Conservation (phyloP, 108 stramenopile genomes). For the Skeletonema tropicum region DNA sequence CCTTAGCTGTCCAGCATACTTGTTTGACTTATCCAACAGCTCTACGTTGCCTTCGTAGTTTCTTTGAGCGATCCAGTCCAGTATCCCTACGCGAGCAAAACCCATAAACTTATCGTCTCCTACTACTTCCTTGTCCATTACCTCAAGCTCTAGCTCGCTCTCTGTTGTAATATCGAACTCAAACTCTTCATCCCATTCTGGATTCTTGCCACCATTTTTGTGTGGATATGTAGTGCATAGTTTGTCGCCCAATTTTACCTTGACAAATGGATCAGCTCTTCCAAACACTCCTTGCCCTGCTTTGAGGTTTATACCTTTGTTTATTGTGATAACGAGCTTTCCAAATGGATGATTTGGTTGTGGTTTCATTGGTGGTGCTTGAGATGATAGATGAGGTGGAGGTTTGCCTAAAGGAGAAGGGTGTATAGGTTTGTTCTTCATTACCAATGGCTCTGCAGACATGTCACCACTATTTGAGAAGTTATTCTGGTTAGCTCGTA, state of each 20-base stretch:
- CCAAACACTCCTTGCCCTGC: conserved; percentile 85
- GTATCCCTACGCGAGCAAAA: conserved; percentile 67
- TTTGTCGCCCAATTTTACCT: conserved; percentile 60
- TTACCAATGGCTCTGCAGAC: conserved; percentile 9
- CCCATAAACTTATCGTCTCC: conserved; percentile 90
- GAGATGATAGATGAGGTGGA: conserved; percentile 49
- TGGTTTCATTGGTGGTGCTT: conserved; percentile 42
- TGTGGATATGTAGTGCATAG: conserved; percentile 58
- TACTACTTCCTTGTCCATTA: conserved; percentile 78
- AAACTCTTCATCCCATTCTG: conserved; percentile 82
- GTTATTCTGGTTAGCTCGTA: conserved; percentile 18
- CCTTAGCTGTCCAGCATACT: conserved; percentile 64
- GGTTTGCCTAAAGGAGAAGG: conserved; percentile 37
- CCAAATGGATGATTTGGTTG: conserved; percentile 56
- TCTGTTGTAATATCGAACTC: conserved; percentile 85
- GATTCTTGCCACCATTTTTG: conserved; percentile 77
- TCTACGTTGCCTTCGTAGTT: conserved; percentile 75
- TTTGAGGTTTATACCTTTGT: conserved; percentile 76
- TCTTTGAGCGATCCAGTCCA: conserved; percentile 85
- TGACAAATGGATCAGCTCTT: conserved; percentile 81
- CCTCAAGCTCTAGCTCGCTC: conserved; percentile 70
- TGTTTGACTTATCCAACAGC: conserved; percentile 65
- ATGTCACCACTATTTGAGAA: not conserved
- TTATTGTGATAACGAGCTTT: conserved; percentile 60
- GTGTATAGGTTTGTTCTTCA: conserved; percentile 12